Conservation (phyloP, 2,329 filamentous ascomycete species). For the Akanthomyces dipterigenus region DNA sequence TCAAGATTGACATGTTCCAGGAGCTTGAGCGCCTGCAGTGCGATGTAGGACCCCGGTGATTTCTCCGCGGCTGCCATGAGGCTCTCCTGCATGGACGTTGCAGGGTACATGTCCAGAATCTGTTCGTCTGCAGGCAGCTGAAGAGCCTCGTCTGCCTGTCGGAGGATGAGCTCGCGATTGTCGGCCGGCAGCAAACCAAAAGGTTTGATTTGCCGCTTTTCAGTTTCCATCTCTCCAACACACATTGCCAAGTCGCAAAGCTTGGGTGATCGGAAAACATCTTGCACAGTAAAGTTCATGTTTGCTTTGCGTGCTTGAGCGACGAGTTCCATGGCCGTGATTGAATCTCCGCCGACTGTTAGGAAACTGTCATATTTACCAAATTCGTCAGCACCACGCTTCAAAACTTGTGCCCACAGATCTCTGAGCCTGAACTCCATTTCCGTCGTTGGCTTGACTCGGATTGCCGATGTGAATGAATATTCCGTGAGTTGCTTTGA, state of each 20-base stretch:
- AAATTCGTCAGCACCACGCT: not conserved
- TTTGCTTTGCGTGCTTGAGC: slow-evolving; percentile 31
- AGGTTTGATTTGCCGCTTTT: not conserved
- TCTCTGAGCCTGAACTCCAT: not conserved
- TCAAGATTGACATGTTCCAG: not conserved
- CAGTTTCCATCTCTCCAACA: not conserved
- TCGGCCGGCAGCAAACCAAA: not conserved
- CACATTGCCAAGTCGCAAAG: slow-evolving; percentile 36
- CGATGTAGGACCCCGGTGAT: slow-evolving; percentile 12
- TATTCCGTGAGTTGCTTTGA: not conserved
- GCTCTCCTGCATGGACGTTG: not conserved
- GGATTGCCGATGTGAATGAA: not conserved
- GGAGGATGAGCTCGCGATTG: not conserved
- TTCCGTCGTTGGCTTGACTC: not conserved
- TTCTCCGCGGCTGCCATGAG: not conserved
- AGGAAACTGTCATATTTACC: not conserved
- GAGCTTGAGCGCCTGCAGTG: slow-evolving; percentile 2
- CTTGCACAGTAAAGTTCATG: slow-evolving; percentile 35
- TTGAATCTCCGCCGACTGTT: slow-evolving; percentile 29
- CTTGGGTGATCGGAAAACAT: slow-evolving; percentile 37
- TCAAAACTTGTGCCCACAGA: not conserved
- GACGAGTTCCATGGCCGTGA: slow-evolving; percentile 43
- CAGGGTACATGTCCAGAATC: not conserved
- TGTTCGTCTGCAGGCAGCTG: not conserved
- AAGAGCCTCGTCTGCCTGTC: not conserved